Conservation (phyloP, 148 eudicot species). For the Dianthus caryophyllus region DNA sequence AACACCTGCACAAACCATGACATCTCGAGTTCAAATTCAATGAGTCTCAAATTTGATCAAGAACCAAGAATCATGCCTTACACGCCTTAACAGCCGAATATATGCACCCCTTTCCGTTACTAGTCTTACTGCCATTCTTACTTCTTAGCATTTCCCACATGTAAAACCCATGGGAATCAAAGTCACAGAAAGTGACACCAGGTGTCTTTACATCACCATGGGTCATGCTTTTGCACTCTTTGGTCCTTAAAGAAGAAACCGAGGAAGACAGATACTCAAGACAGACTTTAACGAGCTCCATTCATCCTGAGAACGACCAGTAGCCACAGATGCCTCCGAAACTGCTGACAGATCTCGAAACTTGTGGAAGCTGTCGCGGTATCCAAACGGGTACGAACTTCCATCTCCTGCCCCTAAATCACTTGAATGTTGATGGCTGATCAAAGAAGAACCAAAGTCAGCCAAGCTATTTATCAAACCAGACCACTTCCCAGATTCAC, state of each 20-base stretch:
- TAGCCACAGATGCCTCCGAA: constrained; percentile 39
- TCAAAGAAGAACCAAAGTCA: constrained; percentile 51
- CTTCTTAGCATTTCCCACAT: no score
- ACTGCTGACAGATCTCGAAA: constrained; percentile 59
- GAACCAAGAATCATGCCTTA: no score
- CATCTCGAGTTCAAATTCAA: no score
- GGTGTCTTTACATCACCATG: constrained; percentile 43
- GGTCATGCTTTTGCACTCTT: constrained; percentile 55
- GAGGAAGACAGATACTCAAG: constrained; percentile 73
- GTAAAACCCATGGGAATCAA: constrained; percentile 56
- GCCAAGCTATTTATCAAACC: constrained; percentile 51
- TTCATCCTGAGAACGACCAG: constrained; percentile 51
- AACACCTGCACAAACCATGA: no score
- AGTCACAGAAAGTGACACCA: constrained; percentile 58
- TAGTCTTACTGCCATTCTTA: no score
- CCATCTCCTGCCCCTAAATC: constrained; percentile 52
- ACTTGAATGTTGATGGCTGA: constrained; percentile 46
- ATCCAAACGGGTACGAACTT: constrained; percentile 68
- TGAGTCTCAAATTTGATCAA: no score
- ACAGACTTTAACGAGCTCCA: constrained; percentile 72
- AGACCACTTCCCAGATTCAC: constrained; percentile 48
- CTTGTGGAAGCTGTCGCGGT: constrained; percentile 61
- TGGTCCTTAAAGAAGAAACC: constrained; percentile 61
- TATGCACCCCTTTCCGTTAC: no score
- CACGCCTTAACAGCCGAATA: no score